Evolutionary conservation across 805 yeast genomes (phyloP).

Genomic region (Barnettozyma californica): DNA sequence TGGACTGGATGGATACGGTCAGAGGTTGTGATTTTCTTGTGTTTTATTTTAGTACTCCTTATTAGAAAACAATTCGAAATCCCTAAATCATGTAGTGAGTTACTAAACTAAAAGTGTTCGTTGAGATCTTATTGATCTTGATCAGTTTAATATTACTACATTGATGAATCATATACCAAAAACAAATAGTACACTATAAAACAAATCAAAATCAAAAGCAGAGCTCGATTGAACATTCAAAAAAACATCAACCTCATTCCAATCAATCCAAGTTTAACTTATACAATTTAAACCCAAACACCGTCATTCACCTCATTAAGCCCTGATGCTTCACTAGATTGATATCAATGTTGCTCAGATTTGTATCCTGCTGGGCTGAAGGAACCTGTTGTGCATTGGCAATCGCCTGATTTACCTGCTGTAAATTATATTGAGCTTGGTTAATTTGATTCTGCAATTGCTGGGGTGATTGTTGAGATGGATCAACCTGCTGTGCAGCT

Average conservation of each 20-base stretch:
- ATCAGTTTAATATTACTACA: neutral
- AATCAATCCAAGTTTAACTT: neutral
- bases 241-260: neutral
- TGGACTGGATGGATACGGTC: slow-evolving; percentile 44
- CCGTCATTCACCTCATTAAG: slow-evolving; percentile 3
- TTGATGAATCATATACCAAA: neutral
- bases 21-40: slow-evolving; percentile 5
- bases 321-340: slow-evolving; percentile 24
- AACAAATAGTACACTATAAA: neutral
- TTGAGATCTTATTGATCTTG: no score
- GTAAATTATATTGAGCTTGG: slow-evolving; percentile 8
- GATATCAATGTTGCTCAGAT: slow-evolving; percentile 25
- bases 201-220: neutral
- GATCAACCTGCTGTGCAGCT: neutral
- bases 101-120: neutral
- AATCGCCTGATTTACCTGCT: slow-evolving; percentile 23
- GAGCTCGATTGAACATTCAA: neutral
- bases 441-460: slow-evolving; percentile 8
- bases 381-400: slow-evolving; percentile 23
- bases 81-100: neutral
- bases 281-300: neutral
- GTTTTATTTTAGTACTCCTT: no score
- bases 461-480: slow-evolving; percentile 3
- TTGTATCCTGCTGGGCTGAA: slow-evolving; percentile 15
- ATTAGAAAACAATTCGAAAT: no score